These are phyloP conservation scores for Colletotrichum melonis DNA, from an alignment of 2,329 filamentous ascomycete genomes.

Conservation along the genomic window DNA sequence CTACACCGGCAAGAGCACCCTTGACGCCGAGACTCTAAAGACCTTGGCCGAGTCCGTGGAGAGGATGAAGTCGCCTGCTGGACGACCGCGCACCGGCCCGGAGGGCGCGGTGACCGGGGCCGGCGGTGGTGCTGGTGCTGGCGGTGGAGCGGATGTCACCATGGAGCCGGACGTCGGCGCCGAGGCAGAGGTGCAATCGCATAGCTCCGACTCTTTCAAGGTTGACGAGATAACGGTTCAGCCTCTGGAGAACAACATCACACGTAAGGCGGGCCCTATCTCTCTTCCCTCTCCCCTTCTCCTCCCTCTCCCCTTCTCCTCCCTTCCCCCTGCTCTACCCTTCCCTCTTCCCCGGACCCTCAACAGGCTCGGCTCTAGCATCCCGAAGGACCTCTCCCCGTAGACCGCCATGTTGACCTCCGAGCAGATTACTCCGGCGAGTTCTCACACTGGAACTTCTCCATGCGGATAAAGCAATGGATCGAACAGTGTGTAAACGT, in stretches of 20 bases:
- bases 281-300: not conserved
- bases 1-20: constrained; percentile 55
- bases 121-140: not conserved
- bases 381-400: not conserved
- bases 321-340: too few relatives aligned
- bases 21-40: constrained; percentile 54
- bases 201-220: constrained; percentile 28
- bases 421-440: constrained; percentile 60
- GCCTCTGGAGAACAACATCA: constrained; percentile 53
- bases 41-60: constrained; percentile 56
- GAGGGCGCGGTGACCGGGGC: not conserved
- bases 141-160: not conserved
- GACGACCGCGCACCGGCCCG: constrained; percentile 25
- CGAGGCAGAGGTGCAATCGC: constrained; percentile 25
- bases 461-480: constrained; percentile 61
- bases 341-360: not conserved
- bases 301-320: not conserved
- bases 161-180: constrained; percentile 17
- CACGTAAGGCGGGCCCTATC: constrained; percentile 45
- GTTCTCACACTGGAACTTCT: constrained; percentile 66
- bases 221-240: constrained; percentile 49
- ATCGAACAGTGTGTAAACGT: constrained; percentile 55
- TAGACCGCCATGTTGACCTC: constrained; percentile 9
- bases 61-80: constrained; percentile 36
- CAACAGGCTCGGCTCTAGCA: not conserved